A percentile compares a stretch with the other conserved stretches of the same genome.
These are phyloP conservation scores for Plasmodium sp. DNA, from an alignment of 169 alveolate genomes.

Conservation along the genomic window DNA sequence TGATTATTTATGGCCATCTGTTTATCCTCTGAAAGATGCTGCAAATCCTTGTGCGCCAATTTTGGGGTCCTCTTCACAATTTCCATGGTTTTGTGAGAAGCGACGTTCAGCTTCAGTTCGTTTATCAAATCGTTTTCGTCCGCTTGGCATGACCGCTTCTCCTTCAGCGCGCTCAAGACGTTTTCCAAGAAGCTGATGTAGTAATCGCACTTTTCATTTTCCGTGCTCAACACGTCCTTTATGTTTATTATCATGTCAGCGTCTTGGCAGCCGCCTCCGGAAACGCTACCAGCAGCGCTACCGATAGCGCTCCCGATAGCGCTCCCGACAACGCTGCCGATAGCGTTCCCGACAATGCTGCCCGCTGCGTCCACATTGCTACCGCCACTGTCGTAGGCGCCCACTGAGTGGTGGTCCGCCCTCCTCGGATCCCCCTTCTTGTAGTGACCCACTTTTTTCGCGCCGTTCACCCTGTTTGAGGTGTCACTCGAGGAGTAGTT, in stretches of 20 bases:
- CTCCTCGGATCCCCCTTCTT: not conserved
- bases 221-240: conserved; percentile 14
- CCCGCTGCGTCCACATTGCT: not conserved
- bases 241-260: conserved; percentile 21
- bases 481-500: not conserved
- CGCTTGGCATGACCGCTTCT: conserved; percentile 11
- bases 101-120: not conserved
- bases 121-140: not conserved
- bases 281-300: not conserved
- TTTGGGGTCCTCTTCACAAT: not conserved
- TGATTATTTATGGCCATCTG: not conserved
- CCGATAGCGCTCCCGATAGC: not conserved
- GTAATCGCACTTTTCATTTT: conserved; percentile 62
- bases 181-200: conserved; percentile 45
- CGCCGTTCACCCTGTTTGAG: not conserved
- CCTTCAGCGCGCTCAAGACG: conserved; percentile 33
- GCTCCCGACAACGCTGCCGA: too few species aligned
- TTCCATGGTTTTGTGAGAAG: not conserved
- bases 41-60: not conserved
- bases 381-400: not conserved
- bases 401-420: not conserved
- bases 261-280: not conserved
- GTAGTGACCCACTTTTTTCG: not conserved
- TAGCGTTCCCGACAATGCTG: not conserved
- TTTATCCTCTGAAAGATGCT: not conserved